Conservation (phyloP, 305 asterid species). For the Euphrasia arctica region DNA sequence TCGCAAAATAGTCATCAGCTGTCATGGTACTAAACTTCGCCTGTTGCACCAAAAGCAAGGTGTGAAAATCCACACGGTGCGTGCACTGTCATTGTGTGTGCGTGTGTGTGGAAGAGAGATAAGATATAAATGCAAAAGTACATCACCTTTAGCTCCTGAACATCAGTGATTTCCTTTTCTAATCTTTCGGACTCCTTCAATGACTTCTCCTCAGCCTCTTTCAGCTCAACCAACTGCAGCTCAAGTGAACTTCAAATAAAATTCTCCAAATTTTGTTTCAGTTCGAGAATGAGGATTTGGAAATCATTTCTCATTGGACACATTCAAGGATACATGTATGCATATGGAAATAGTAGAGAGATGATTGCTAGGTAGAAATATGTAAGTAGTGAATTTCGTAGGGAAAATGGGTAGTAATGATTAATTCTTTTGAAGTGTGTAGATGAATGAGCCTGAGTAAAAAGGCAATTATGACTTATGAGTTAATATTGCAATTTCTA, state of each 20-base stretch:
- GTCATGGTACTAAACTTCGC: constrained; percentile 86
- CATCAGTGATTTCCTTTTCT: constrained; percentile 84
- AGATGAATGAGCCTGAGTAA: no score
- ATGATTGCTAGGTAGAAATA: no score
- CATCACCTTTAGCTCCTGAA: constrained; percentile 88
- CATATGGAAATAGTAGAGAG: no score
- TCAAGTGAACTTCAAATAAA: constrained; percentile 24
- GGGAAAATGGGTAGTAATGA: no score
- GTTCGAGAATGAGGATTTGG: no score
- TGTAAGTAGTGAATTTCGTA: no score
- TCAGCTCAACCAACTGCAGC: constrained; percentile 83
- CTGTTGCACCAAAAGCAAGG: constrained; percentile 43
- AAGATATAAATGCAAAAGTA: background rate
- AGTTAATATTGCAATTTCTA: no score
- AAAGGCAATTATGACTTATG: no score
- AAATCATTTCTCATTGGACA: background rate
- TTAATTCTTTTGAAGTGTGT: no score
- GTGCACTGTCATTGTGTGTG: background rate
- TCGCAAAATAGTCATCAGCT: constrained; percentile 86
- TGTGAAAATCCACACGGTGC: constrained; percentile 22
- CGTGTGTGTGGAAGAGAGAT: background rate
- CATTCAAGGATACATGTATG: background rate
- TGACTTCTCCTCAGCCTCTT: constrained; percentile 83
- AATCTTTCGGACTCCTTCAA: constrained; percentile 79
- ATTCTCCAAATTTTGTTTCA: no score